Conservation (phyloP, 495 filamentous ascomycete genomes). For the Penicillium nucicola region DNA sequence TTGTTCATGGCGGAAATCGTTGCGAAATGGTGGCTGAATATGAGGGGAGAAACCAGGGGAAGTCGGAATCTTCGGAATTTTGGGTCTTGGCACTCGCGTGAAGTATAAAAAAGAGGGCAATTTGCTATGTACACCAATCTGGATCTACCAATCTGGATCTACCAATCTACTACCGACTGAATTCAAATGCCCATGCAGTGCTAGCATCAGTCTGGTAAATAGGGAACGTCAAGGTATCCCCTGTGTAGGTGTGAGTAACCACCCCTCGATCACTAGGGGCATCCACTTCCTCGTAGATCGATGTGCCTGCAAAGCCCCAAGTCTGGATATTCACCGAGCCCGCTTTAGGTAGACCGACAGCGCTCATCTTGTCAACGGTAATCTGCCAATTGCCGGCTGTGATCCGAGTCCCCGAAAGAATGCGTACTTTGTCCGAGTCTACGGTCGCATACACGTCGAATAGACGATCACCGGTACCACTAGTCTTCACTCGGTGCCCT, state of each 20-base stretch:
- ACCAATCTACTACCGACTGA: conserved; percentile 6
- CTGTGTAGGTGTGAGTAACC: conserved; percentile 26
- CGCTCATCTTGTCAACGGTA: conserved; percentile 20
- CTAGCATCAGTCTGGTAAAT: conserved; percentile 29
- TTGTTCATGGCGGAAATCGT: no score
- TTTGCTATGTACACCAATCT: no score
- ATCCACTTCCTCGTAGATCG: conserved; percentile 21
- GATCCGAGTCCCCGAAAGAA: conserved; percentile 30
- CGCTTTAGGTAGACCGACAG: conserved; percentile 25
- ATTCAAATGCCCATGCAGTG: conserved; percentile 37
- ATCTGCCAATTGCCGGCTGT: conserved; percentile 31
- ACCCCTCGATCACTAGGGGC: conserved; percentile 28
- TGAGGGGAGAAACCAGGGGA: conserved; percentile 4
- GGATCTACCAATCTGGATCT: no score
- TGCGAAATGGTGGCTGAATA: conserved; percentile 1
- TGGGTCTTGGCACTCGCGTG: not conserved
- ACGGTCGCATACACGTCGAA: conserved; percentile 37
- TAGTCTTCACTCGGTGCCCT: conserved; percentile 29
- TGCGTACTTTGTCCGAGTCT: conserved; percentile 21
- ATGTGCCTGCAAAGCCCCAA: conserved; percentile 17
- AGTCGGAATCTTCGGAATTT: conserved; percentile 17
- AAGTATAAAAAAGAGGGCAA: no score
- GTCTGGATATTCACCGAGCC: conserved; percentile 30
- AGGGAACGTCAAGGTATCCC: conserved; percentile 29
- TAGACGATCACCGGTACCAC: conserved; percentile 22